A percentile compares a stretch with the other conserved stretches of the same genome.
Conservation (phyloP, 1,284 basidiomycete genomes). For the Ceratobasidium sp. region DNA sequence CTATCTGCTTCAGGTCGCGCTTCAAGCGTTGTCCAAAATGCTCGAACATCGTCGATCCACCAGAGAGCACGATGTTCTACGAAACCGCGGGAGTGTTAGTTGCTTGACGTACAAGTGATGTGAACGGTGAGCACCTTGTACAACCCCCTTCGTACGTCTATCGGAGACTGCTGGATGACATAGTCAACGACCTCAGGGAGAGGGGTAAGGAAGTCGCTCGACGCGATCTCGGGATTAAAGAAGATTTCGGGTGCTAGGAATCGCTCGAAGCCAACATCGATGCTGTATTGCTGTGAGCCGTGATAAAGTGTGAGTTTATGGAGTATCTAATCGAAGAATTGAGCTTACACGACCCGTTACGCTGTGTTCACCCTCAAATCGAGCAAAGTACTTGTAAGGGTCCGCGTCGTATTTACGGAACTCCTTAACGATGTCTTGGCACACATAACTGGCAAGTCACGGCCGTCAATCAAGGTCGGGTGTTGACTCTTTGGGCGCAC, state of each 20-base stretch:
- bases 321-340: background rate
- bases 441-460: conserved; percentile 80
- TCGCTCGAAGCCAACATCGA: conserved; percentile 98
- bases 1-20: conserved; percentile 93
- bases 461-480: background rate
- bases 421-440: conserved; percentile 99
- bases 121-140: conserved; percentile 77
- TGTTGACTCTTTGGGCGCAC: background rate
- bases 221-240: conserved; percentile 99
- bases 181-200: conserved; percentile 96
- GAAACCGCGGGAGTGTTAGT: background rate
- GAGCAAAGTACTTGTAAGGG: conserved; percentile 95
- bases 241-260: conserved; percentile 99
- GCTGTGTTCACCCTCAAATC: conserved; percentile 92
- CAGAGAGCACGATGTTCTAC: conserved; percentile 92
- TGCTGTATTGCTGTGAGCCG: conserved; percentile 75
- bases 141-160: conserved; percentile 91
- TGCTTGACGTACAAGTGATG: background rate
- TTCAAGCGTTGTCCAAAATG: conserved; percentile 97
- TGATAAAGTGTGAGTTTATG: background rate
- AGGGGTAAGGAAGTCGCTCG: conserved; percentile 97
- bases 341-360: conserved; percentile 88
- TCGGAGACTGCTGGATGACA: conserved; percentile 96
- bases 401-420: conserved; percentile 98
- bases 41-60: conserved; percentile 98